These are phyloP conservation scores for Penicillium desertorum DNA, from an alignment of 495 filamentous ascomycete genomes.

Conservation along the genomic window DNA sequence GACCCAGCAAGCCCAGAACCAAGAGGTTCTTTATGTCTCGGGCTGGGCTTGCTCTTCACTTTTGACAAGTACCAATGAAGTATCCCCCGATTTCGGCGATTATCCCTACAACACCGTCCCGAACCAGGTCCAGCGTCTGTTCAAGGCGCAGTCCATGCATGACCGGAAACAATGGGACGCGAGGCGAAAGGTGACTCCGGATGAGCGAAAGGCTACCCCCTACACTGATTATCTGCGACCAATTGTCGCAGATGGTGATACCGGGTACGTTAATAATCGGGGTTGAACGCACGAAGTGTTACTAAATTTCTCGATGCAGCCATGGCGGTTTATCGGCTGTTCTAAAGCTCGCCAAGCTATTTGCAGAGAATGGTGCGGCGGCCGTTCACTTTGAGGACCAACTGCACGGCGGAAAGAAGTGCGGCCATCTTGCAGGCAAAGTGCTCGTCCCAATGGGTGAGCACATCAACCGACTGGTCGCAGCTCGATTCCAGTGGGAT, in stretches of 20 bases:
- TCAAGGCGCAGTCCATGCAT: slow-evolving; percentile 95
- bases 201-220: slow-evolving; percentile 68
- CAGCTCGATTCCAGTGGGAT: slow-evolving; percentile 96
- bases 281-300: not conserved
- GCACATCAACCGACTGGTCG: slow-evolving; percentile 91
- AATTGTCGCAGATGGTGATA: slow-evolving; percentile 97
- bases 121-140: slow-evolving; percentile 92
- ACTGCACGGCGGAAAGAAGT: slow-evolving; percentile 97
- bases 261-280: slow-evolving; percentile 55
- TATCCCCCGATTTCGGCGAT: slow-evolving; percentile 94
- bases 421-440: slow-evolving; percentile 94
- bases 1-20: slow-evolving; percentile 95
- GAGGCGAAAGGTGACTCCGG: slow-evolving; percentile 69
- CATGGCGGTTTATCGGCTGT: slow-evolving; percentile 90
- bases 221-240: slow-evolving; percentile 92
- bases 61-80: slow-evolving; percentile 91
- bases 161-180: slow-evolving; percentile 93
- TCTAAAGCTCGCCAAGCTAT: slow-evolving; percentile 94
- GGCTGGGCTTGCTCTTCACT: slow-evolving; percentile 97
- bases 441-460: slow-evolving; percentile 92
- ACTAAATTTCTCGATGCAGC: slow-evolving; percentile 21
- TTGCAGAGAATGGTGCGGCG: slow-evolving; percentile 96
- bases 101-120: slow-evolving; percentile 99
- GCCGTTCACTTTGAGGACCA: slow-evolving; percentile 98
- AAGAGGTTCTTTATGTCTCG: slow-evolving; percentile 93